Base-by-base conservation (phyloP, 495 filamentous ascomycete species). In the Trichocladium antarcticum region DNA sequence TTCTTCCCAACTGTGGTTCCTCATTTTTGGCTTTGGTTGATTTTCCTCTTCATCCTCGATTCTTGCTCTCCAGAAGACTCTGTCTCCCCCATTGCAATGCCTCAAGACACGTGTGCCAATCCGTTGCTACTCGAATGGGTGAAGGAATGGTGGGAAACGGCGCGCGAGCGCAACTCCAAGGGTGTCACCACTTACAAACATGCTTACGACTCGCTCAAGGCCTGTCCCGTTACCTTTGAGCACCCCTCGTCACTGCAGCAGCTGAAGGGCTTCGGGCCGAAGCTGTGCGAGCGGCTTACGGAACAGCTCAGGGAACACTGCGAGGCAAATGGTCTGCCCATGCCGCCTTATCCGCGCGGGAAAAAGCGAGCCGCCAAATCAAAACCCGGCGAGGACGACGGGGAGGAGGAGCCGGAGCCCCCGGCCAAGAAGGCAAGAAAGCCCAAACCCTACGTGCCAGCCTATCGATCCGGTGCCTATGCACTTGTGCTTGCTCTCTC, bases 191-290 rank as follows among this genome's bases (percentile, higher is more conserved):
- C 78, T 63, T 90, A 89, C 65, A 87, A 83, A 57, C 83, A 82
- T 47, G 87, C 87, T 1, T 88, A 88, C 57, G 77, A 85, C 42
- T 84, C 86, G 10, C 78, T 93, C 66, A 88, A 84, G 68, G 75
- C 76, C 20, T 92, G 85, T 51, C 87, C 87, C 0, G 63, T 89
- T 38, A 66, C 70, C 5, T 87, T 90, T 51, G 69, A 76, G 2
- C 87, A 92, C 56, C 87, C 87, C 4, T 81, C 82, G 2, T 77
- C 87, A 61, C 77, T 84, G 2, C 76, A 80, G 54, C 76, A 84
- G 54, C 68, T 92, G 16, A 79, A 80, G 39, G 85, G 85, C 1
- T 74, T 90, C 28, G 86, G 87, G 0, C 73, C 74, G 0, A 86
- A 80, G 51, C 65, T 89, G 8, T 85, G 80, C 58, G 74, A 80